Conservation (phyloP, 139 green algal species). For the Desmodesmus armatus region DNA sequence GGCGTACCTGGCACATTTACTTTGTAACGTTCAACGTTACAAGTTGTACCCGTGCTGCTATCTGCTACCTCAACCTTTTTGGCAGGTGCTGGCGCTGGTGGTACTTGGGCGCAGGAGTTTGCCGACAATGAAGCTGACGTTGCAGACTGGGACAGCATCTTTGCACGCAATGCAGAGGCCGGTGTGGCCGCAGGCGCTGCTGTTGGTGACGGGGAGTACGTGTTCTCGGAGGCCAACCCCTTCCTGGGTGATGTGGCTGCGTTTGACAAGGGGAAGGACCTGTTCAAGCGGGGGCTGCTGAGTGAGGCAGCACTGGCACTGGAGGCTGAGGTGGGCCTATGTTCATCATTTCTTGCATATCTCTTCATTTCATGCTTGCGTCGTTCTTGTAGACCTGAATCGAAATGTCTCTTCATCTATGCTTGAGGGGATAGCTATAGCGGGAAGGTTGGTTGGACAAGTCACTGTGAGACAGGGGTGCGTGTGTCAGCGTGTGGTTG, state of each 20-base stretch:
- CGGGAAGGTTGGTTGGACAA: background rate
- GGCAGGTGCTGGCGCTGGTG: conserved; percentile 22
- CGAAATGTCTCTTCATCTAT: no score
- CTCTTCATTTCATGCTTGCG: no score
- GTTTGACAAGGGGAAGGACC: conserved; percentile 78
- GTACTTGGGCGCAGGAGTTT: conserved; percentile 71
- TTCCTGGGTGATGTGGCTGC: conserved; percentile 87
- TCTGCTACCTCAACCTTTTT: no score
- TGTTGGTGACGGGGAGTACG: conserved; percentile 69
- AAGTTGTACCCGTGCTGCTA: no score
- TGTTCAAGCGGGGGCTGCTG: conserved; percentile 84
- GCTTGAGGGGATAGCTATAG: no score
- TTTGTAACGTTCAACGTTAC: no score
- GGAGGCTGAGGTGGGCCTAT: conserved; percentile 89
- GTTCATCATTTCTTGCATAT: no score
- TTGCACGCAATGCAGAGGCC: conserved; percentile 42
- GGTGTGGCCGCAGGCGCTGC: background rate
- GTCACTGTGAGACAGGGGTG: no score
- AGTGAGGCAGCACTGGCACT: conserved; percentile 94
- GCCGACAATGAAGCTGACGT: background rate
- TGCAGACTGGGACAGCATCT: conserved; percentile 71
- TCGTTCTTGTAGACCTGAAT: background rate
- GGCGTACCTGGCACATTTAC: no score
- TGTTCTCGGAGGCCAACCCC: conserved; percentile 88
- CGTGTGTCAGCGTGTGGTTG: no score